phyloP scores from a whole-genome alignment of 2,329 filamentous ascomycete species.

The Stemphylium beticola region DNA sequence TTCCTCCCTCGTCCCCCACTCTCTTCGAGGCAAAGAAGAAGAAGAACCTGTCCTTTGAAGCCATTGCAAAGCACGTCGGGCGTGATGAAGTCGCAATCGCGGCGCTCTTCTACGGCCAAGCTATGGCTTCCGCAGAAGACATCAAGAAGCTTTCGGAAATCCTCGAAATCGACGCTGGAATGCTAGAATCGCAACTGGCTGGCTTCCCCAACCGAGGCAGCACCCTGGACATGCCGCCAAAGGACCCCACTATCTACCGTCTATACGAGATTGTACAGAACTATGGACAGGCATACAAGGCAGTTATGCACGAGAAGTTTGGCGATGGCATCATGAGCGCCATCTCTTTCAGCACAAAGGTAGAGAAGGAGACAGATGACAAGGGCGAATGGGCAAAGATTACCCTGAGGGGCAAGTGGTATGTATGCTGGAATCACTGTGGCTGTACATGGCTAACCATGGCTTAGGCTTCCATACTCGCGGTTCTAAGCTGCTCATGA shows the following conservation, averaged over 20 bases:
- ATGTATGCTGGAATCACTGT: conserved; percentile 20
- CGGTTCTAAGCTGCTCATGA: conserved; percentile 49
- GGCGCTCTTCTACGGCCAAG: conserved; percentile 89
- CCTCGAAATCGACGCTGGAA: conserved; percentile 64
- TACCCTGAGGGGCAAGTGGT: conserved; percentile 84
- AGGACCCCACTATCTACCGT: conserved; percentile 86
- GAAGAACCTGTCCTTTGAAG: conserved; percentile 78
- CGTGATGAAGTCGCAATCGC: conserved; percentile 85
- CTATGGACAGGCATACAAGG: conserved; percentile 96
- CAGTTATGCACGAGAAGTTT: conserved; percentile 89
- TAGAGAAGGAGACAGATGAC: conserved; percentile 91
- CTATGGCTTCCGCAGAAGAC: conserved; percentile 74
- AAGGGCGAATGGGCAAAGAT: conserved; percentile 87
- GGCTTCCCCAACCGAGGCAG: conserved; percentile 83
- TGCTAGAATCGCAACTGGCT: conserved; percentile 67
- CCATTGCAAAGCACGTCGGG: conserved; percentile 74
- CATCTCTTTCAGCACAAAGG: conserved; percentile 86
- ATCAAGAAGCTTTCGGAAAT: conserved; percentile 69
- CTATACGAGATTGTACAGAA: conserved; percentile 96
- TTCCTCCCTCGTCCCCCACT: conserved; percentile 72
- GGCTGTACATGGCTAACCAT: conserved; percentile 14
- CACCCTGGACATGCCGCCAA: conserved; percentile 80
- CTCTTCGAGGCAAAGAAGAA: conserved; percentile 83
- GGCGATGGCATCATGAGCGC: conserved; percentile 90
- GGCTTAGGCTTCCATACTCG: conserved; percentile 55